A percentile compares a stretch with the other conserved stretches of the same genome.
phyloP scores from a whole-genome alignment of 2,329 filamentous ascomycete species.

The Neonectria faginata region DNA sequence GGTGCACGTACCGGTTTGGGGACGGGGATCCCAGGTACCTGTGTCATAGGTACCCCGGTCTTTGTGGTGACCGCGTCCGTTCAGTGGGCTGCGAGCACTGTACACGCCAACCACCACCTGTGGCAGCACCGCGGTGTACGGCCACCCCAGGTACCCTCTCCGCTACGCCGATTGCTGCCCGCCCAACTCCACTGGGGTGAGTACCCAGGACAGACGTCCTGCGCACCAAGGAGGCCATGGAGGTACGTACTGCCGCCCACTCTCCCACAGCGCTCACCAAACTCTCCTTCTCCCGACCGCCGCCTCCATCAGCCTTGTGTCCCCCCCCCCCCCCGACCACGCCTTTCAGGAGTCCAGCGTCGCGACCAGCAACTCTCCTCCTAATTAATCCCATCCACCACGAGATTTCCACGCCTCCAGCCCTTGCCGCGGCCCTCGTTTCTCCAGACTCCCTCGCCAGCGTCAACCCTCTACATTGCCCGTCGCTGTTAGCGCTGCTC shows the following conservation, averaged over 20 bases:
- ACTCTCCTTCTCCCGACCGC: constrained; percentile 27
- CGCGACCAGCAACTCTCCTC: constrained; percentile 14
- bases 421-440: constrained; percentile 1
- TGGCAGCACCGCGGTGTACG: background rate
- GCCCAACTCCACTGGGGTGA: constrained; percentile 13
- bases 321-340: constrained; percentile 18
- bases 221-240: background rate
- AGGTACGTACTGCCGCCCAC: constrained; percentile 18
- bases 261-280: constrained; percentile 13
- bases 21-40: constrained; percentile 21
- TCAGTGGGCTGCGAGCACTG: constrained; percentile 11
- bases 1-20: constrained; percentile 21
- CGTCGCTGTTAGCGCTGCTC: constrained; percentile 31
- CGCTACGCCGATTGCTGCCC: constrained; percentile 14
- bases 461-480: constrained; percentile 12
- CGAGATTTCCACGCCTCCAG: background rate
- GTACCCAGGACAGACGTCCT: constrained; percentile 16
- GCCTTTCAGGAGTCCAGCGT: constrained; percentile 18
- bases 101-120: background rate
- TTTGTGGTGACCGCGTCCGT: background rate
- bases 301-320: constrained; percentile 29
- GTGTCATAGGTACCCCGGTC: constrained; percentile 9
- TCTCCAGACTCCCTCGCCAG: constrained; percentile 5
- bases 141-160: constrained; percentile 7
- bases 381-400: constrained; percentile 11